Base-by-base conservation (phyloP, 495 filamentous ascomycete genomes). In the Podospora sp. region DNA sequence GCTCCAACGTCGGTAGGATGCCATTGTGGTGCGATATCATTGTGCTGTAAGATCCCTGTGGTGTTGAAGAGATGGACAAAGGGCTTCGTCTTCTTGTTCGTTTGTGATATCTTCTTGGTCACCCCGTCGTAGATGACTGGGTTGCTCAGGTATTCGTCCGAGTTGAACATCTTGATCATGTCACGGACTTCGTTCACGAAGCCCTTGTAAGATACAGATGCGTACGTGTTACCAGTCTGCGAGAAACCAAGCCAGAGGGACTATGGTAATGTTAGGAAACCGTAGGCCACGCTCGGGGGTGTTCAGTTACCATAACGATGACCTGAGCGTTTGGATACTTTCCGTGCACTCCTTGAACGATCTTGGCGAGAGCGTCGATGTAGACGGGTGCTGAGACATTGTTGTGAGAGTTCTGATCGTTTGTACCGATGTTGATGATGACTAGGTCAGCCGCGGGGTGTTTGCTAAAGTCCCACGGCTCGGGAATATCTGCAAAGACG, bases 11-110 rank as follows among this genome's bases (percentile, higher is more conserved):
- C 88, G 0, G 88, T 90, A 0, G 86, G 88, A 65, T 91, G 89
- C 68, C 79, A 88, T 71, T 80, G 78, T 14, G 88, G 89, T 5
- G 79, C 85, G 62, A 90, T 88, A 69, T 90, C 89, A 64, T 90
- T 90, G 68, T 91, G 88, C 70, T 90, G 87, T 68, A 91, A 66
- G 33, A 90, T 87, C 2, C 88, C 89, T 18, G 80, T 85, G 2
- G 87, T 90, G 72, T 89, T 86, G 74, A 91, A 91, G 69, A 88
- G 88, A 75, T 90, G 85, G 27, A 91, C 87, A 62, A 88, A 91
- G 0, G 84, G 80, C 46, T 79, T 72, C 16, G 72, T 70, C 14
- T 14, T 72, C 57, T 68, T 73, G 60, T 77, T 74, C 1, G 74
- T 76, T 7, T 55, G 75, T 25, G 72, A 77, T 14, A 71, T 79